Evolutionary conservation across 768 basidiomycete species (phyloP), one percentile per base, ranked within the genome.

Genomic region (Galerina sulciceps): DNA sequence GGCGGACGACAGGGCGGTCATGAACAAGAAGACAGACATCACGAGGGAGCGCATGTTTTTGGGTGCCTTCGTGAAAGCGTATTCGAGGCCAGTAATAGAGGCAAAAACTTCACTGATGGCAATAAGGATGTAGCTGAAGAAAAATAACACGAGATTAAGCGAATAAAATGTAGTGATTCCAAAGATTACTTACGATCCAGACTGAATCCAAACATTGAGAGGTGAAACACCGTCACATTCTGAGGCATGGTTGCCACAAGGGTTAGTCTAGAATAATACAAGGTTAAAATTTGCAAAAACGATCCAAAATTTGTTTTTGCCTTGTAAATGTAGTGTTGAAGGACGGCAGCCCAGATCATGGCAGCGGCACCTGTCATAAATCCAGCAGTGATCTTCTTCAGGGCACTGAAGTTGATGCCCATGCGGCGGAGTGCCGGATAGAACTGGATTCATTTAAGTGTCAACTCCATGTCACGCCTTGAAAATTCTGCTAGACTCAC

Each of bases 31-130:
- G 31, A 87, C 58, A 34, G 84, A 76, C 89, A 91, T 91, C 55
- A 95, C 91, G 57, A 94, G 83, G 44, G 90, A 92, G 23, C 86
- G 85, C 94, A 94, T 94, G 74, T 90, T 90, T 72, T 79, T 86
- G 13, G 93, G 93, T n/a, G 92, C 93, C 73, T 94, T 93, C 26
- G 89, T 91, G 76, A 89, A 94, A n/a, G 91, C 91, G 65, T 93
- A 93, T 71, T 94, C 91, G 58, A 94, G 81, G 6, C 89, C 88
- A 0, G 91, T 93, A 73, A 94, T 90, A 4, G 87, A 87, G 1
- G 89, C 89, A 46, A 92, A 80, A 68, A 94, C 93, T 75, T 93
- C 91, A 67, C 82, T 84, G 57, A 87, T 78, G 1, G 87, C 88
- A 63, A 90, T 80, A 45, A 90, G 74, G 41, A 89, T 71, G 68